Evolutionary conservation across 371 early-diverging fungal species (phyloP).

Genomic region (Rhizopus stolonifer): DNA sequence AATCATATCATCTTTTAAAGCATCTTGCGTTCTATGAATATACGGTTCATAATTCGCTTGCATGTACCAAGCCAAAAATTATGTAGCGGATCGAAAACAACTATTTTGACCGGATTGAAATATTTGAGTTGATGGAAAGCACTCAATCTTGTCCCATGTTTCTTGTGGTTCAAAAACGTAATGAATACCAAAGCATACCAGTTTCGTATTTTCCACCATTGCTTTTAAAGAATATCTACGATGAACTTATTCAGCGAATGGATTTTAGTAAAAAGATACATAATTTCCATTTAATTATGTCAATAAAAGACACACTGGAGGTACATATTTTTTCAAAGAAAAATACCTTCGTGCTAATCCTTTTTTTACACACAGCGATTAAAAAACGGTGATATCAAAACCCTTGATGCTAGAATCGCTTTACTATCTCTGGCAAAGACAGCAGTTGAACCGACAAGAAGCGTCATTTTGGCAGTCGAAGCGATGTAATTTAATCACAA

Average conservation of each 20-base stretch:
- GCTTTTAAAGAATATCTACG: conserved; percentile 2
- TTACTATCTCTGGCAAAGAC: conserved; percentile 6
- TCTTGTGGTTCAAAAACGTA: conserved; percentile 2
- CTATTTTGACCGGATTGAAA: too few relatives aligned
- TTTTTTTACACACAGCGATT: conserved; percentile 4
- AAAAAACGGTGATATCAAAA: conserved; percentile 4
- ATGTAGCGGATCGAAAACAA: too few relatives aligned
- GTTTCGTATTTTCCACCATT: conserved; percentile 3
- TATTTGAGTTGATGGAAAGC: too few relatives aligned
- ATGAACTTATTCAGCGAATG: neutral
- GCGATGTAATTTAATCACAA: conserved; percentile 6
- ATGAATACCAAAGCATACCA: conserved; percentile 7
- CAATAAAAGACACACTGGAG: conserved; percentile 6
- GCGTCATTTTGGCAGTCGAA: conserved; percentile 6
- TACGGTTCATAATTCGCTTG: too few relatives aligned
- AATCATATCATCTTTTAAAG: too few relatives aligned
- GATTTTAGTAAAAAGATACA: conserved; percentile 1
- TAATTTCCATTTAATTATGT: neutral
- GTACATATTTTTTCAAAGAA: conserved; percentile 3
- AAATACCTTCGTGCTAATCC: conserved; percentile 6
- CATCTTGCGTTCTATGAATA: too few relatives aligned
- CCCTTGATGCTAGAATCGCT: conserved; percentile 1
- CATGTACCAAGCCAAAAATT: too few relatives aligned
- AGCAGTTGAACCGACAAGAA: conserved; percentile 4
- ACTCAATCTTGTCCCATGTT: too few relatives aligned